A percentile compares a stretch with the other conserved stretches of the same genome.
Conservation (phyloP, 352 stramenopile genomes). For the Halophytophthora batemanensis region DNA sequence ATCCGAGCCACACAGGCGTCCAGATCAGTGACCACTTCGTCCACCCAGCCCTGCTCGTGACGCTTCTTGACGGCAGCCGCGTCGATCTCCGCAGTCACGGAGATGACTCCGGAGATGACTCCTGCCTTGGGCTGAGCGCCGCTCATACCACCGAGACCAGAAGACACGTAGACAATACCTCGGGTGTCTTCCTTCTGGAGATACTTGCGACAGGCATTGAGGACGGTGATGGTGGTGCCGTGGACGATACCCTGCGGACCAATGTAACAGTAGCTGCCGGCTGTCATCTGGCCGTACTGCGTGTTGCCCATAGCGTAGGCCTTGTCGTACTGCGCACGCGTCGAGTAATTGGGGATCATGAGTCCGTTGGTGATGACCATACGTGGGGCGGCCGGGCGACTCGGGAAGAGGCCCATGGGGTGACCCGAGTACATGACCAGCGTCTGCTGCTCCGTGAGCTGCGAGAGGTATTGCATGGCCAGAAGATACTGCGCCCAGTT, state of each 20-base stretch:
- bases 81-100: slow-evolving; percentile 85
- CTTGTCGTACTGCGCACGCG: slow-evolving; percentile 84
- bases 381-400: slow-evolving; percentile 61
- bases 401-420: slow-evolving; percentile 85
- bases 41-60: slow-evolving; percentile 83
- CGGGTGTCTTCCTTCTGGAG: slow-evolving; percentile 59
- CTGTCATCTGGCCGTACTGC: slow-evolving; percentile 90
- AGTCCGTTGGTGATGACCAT: slow-evolving; percentile 90
- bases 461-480: slow-evolving; percentile 83
- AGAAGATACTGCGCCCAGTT: slow-evolving; percentile 90
- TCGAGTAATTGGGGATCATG: slow-evolving; percentile 90
- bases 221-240: slow-evolving; percentile 88
- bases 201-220: slow-evolving; percentile 90
- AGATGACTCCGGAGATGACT: slow-evolving; percentile 85
- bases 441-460: slow-evolving; percentile 88
- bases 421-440: slow-evolving; percentile 90
- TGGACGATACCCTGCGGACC: slow-evolving; percentile 89
- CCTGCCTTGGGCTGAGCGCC: slow-evolving; percentile 82
- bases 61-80: slow-evolving; percentile 76
- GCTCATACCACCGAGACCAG: slow-evolving; percentile 84
- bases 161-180: slow-evolving; percentile 86
- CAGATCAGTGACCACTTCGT: slow-evolving; percentile 72
- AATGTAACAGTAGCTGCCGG: slow-evolving; percentile 91
- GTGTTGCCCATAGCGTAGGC: slow-evolving; percentile 85
- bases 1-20: slow-evolving; percentile 68